Evolutionary conservation across 2,329 filamentous ascomycete genomes (phyloP).

Genomic region (Botrytis deweyae): DNA sequence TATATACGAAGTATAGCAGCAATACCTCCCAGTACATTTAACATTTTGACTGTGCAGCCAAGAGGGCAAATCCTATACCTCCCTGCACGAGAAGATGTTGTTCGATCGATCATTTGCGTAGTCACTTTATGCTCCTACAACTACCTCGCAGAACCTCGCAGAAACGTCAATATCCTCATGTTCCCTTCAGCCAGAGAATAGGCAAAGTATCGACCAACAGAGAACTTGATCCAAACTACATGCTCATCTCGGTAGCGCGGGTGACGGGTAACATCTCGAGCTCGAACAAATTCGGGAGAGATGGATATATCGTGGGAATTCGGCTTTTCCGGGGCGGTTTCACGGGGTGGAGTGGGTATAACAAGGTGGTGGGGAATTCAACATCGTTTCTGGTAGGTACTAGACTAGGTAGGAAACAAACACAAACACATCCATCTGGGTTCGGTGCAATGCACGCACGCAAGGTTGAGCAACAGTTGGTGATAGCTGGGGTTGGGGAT

Average conservation of each 20-base stretch:
- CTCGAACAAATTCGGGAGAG: not conserved
- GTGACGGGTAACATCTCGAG: not conserved
- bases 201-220: not conserved
- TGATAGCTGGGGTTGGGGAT: not conserved
- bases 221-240: too few species aligned
- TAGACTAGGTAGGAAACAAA: not conserved
- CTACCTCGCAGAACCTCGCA: too few species aligned
- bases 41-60: not conserved
- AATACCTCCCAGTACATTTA: not conserved
- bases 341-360: not conserved
- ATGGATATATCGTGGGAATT: slow-evolving; percentile 16
- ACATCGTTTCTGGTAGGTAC: not conserved
- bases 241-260: not conserved
- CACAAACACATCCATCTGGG: not conserved
- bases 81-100: not conserved
- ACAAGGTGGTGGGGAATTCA: not conserved
- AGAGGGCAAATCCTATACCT: not conserved
- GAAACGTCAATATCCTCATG: not conserved
- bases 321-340: slow-evolving; percentile 11
- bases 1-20: not conserved
- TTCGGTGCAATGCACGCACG: not conserved
- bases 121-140: not conserved
- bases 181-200: not conserved
- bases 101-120: not conserved
- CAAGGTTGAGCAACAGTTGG: slow-evolving; percentile 10